Percentiles rank a stretch among this genome's conserved stretches.
Conservation (phyloP, 257 asterid species). For the Haberlea rhodopensis region DNA sequence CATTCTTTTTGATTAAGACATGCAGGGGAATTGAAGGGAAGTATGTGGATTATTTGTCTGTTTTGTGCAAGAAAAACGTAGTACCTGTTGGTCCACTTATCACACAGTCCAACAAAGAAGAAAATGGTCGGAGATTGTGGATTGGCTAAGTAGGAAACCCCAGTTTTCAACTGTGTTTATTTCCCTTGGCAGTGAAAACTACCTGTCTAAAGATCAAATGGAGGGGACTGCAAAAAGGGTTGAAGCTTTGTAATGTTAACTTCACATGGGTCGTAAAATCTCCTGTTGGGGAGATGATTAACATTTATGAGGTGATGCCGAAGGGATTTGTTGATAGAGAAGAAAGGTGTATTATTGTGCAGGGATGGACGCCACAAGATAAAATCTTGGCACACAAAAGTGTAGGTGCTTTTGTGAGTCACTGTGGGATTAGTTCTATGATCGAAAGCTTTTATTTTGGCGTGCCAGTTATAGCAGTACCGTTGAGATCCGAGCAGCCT, state of each 20-base stretch:
- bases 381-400: constrained; percentile 35
- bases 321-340: constrained; percentile 39
- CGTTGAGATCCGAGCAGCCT: constrained; percentile 32
- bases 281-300: constrained; percentile 18
- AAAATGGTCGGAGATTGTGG: constrained; percentile 19
- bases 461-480: constrained; percentile 41
- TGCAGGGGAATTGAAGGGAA: too few relatives aligned
- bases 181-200: constrained; percentile 50
- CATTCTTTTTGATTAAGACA: too few relatives aligned
- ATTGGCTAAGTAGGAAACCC: constrained; percentile 36
- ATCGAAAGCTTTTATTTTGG: constrained; percentile 38
- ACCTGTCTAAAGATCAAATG: constrained; percentile 33
- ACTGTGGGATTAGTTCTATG: constrained; percentile 51
- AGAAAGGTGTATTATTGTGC: constrained; percentile 32
- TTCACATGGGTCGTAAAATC: constrained; percentile 46
- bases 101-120: too few relatives aligned
- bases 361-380: constrained; percentile 46
- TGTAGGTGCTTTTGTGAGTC: constrained; percentile 40
- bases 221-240: constrained; percentile 40
- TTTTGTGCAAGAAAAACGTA: too few relatives aligned
- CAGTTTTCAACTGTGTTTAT: constrained; percentile 36
- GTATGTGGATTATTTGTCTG: too few relatives aligned
- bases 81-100: too few relatives aligned
- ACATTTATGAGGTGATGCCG: constrained; percentile 21
- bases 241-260: constrained; percentile 33